These are phyloP conservation scores for Fusarium sp. DNA, from an alignment of 2,329 filamentous ascomycete genomes.

Conservation along the genomic window DNA sequence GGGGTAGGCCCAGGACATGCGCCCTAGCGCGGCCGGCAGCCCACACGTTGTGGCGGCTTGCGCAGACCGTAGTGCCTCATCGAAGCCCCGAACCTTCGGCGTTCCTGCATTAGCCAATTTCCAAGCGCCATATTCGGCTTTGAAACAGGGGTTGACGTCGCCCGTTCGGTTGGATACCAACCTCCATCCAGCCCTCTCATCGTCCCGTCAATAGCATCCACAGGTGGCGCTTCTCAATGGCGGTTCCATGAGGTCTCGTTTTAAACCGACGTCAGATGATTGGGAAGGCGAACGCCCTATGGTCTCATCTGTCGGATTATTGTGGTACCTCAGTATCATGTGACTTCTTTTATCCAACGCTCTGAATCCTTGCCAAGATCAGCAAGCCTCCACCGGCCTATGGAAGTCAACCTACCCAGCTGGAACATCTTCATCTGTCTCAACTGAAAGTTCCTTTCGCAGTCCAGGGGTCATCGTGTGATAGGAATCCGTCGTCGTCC, in stretches of 20 bases:
- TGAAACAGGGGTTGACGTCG: constrained; percentile 45
- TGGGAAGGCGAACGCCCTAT: constrained; percentile 6
- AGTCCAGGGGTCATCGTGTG: constrained; percentile 16
- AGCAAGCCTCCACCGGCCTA: constrained; percentile 26
- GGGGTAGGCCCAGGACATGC: constrained; percentile 30
- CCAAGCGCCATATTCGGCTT: constrained; percentile 34
- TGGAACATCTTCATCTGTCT: constrained; percentile 9
- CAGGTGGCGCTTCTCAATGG: constrained; percentile 16
- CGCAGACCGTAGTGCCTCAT: constrained; percentile 35
- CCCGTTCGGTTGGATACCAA: constrained; percentile 31
- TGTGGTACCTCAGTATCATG: constrained; percentile 28
- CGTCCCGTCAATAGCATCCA: constrained; percentile 21
- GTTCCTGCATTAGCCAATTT: constrained; percentile 49
- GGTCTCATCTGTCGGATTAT: constrained; percentile 24
- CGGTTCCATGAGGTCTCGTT: constrained; percentile 6
- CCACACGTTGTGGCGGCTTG: constrained; percentile 43
- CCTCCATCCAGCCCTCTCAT: constrained; percentile 25
- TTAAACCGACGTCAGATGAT: constrained; percentile 15
- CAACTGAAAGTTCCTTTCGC: constrained; percentile 9
- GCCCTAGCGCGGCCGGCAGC: constrained; percentile 31
- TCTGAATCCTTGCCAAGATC: constrained; percentile 16
- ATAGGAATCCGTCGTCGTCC: constrained; percentile 13
- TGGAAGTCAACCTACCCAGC: constrained; percentile 17
- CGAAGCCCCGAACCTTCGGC: constrained; percentile 39
- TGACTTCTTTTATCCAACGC: constrained; percentile 25